A percentile compares a stretch with the other conserved stretches of the same genome.
phyloP scores from a whole-genome alignment of 768 basidiomycete species.

The Lentinula sp. region DNA sequence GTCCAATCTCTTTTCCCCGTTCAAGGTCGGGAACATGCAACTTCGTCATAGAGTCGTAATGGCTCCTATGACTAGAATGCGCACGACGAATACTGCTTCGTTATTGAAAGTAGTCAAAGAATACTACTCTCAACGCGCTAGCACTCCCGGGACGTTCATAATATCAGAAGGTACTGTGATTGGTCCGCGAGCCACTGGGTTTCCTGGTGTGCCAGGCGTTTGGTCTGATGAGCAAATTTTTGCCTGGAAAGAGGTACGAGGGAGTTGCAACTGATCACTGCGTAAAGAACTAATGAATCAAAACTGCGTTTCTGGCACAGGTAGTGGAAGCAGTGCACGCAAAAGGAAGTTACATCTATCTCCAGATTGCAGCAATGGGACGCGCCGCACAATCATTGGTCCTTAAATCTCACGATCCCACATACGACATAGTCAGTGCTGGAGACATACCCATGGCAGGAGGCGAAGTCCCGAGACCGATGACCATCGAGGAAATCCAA shows the following conservation, averaged over 20 bases:
- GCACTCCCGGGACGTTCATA: slow-evolving; percentile 23
- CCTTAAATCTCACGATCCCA: slow-evolving; percentile 12
- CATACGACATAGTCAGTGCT: slow-evolving; percentile 17
- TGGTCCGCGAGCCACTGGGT: slow-evolving; percentile 20
- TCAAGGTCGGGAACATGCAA: slow-evolving; percentile 18
- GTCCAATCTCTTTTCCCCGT: slow-evolving; percentile 19
- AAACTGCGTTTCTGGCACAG: slow-evolving; percentile 11
- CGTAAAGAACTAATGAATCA: too few relatives aligned
- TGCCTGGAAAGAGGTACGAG: slow-evolving; percentile 3
- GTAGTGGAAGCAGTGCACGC: slow-evolving; percentile 47
- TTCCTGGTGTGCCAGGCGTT: slow-evolving; percentile 27
- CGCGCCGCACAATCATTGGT: slow-evolving; percentile 18
- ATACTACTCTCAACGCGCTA: slow-evolving; percentile 22
- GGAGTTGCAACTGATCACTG: neutral
- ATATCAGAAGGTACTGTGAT: slow-evolving; percentile 34
- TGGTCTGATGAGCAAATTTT: slow-evolving; percentile 28
- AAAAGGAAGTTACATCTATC: slow-evolving; percentile 37
- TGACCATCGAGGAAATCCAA: slow-evolving; percentile 31
- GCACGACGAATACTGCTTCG: slow-evolving; percentile 16
- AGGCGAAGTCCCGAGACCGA: slow-evolving; percentile 17
- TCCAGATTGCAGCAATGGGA: slow-evolving; percentile 43
- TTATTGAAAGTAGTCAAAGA: slow-evolving; percentile 15
- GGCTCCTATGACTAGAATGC: slow-evolving; percentile 26
- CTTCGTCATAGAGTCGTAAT: slow-evolving; percentile 26
- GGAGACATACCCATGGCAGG: slow-evolving; percentile 9